Base-by-base conservation (phyloP, 768 basidiomycete genomes). In the Podaxis sp. region DNA sequence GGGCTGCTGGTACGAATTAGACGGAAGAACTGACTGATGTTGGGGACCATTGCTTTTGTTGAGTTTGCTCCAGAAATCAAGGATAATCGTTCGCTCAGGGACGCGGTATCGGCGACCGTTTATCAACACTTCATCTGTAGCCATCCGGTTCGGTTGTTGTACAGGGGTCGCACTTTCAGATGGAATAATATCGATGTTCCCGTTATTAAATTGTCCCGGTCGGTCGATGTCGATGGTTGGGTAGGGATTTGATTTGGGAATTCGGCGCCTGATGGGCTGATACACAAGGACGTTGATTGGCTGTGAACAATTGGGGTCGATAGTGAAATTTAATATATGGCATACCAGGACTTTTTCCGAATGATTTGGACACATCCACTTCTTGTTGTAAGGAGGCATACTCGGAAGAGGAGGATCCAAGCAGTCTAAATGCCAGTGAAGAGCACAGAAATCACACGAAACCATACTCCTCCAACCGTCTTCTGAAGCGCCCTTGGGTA, bases 361-460 rank as follows among this genome's bases (percentile, higher is more conserved):
- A 71, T 99, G 97, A 70, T 96, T 94, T 7, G 97, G 97, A 74
- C 97, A 99, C 95, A 96, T 97, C 96, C 96, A 99, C 74, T 96
- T 97, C 80, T 88, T 92, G 67, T 86, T 87, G 63, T 89, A 86
- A 12, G 90, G 83, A 2, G 97, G 97, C 84, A 99, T 88, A 44
- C 82, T 82, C 24, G 89, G 79, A 63, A 96, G 77, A 7, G 97
- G 97, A 15, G 96, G 97, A 68, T 93, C 90, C 30, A 99, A 80
- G 69, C 97, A 99, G 73, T 99, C 97, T 61, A 98, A 84, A 71
- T 99, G 97, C 92, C 96, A 99, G 73, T 96, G 92, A 51, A 96
- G 83, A 64, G 82, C 83, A 76, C 97, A 99, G 71, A 95, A 93
- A 76, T 99, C 97, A 73, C 97, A 99, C 24, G 95, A 93, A 66